phyloP scores from a whole-genome alignment of 192 early-diverging fungal species.

The Gaertneriomyces sp. region DNA sequence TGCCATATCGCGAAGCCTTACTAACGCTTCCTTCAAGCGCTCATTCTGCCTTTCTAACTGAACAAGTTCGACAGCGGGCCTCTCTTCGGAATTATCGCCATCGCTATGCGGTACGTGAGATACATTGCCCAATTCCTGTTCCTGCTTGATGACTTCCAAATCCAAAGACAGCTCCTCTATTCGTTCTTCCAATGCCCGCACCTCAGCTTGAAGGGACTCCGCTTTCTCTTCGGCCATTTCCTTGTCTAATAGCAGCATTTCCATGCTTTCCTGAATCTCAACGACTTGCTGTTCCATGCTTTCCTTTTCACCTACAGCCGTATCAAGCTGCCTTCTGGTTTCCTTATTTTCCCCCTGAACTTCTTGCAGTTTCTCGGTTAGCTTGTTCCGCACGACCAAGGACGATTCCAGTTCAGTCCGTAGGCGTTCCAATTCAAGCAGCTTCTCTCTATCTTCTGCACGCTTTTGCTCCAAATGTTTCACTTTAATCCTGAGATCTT shows the following conservation, averaged over 20 bases:
- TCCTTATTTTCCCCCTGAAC: conserved; percentile 72
- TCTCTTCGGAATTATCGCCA: conserved; percentile 7
- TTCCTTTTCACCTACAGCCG: conserved; percentile 58
- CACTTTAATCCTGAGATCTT: conserved; percentile 76
- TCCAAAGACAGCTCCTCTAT: conserved; percentile 72
- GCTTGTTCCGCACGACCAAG: conserved; percentile 4
- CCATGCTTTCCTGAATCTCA: conserved; percentile 74
- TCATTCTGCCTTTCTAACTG: conserved; percentile 82
- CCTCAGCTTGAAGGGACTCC: conserved; percentile 72
- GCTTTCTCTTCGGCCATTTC: conserved; percentile 87
- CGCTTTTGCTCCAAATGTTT: conserved; percentile 76
- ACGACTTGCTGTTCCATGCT: conserved; percentile 62
- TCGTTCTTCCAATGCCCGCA: conserved; percentile 69
- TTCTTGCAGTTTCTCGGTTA: conserved; percentile 59
- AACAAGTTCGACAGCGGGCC: conserved; percentile 51
- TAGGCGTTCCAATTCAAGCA: conserved; percentile 68
- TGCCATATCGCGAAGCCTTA: conserved; percentile 74
- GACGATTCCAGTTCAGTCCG: conserved; percentile 68
- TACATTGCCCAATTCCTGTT: conserved; percentile 41
- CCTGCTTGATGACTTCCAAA: conserved; percentile 64
- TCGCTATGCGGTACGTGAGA: conserved; percentile 7
- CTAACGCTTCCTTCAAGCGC: conserved; percentile 80
- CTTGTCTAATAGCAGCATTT: conserved; percentile 84
- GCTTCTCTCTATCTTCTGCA: conserved; percentile 69
- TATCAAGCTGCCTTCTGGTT: conserved; percentile 55